Conservation (phyloP, 169 alveolate genomes). For the Cryptosporidium xiaoi region DNA sequence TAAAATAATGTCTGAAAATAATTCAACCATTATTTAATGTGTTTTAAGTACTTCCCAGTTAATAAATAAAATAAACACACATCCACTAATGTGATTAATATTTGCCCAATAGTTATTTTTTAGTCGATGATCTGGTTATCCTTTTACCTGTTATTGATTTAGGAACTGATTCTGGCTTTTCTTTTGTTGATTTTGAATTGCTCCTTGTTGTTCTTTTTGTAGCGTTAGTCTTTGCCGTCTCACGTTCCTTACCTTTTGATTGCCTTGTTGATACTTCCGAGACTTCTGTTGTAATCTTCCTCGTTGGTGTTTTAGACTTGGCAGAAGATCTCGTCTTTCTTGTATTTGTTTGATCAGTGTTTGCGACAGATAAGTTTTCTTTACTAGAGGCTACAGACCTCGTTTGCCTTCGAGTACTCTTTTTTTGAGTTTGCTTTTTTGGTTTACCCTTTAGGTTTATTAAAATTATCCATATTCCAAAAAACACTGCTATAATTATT, state of each 20-base stretch:
- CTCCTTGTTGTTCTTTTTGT: slow-evolving; percentile 13
- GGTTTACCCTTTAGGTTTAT: slow-evolving; percentile 33
- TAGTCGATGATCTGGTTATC: slow-evolving; percentile 56
- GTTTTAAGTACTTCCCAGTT: neutral
- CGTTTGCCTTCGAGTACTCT: slow-evolving; percentile 17
- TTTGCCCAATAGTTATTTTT: neutral
- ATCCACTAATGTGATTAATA: no score
- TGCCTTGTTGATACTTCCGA: slow-evolving; percentile 2
- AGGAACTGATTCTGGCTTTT: neutral
- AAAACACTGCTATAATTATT: slow-evolving; percentile 20
- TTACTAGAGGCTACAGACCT: slow-evolving; percentile 13
- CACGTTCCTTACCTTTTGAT: neutral
- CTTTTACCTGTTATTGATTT: slow-evolving; percentile 15
- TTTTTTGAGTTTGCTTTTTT: slow-evolving; percentile 41
- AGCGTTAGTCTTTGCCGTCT: neutral
- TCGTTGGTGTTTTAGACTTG: slow-evolving; percentile 30
- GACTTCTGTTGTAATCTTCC: slow-evolving; percentile 43
- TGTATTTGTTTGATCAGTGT: neutral
- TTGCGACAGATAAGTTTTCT: neutral
- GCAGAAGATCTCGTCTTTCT: slow-evolving; percentile 55
- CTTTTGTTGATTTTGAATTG: slow-evolving; percentile 9
- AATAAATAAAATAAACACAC: no score
- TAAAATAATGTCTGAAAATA: no score
- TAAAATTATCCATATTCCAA: slow-evolving; percentile 37
- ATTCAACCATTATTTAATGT: no score